A percentile compares a stretch with the other conserved stretches of the same genome.
Evolutionary conservation across 768 basidiomycete species (phyloP).

Genomic region (Naganishia vaughanmartiniae): DNA sequence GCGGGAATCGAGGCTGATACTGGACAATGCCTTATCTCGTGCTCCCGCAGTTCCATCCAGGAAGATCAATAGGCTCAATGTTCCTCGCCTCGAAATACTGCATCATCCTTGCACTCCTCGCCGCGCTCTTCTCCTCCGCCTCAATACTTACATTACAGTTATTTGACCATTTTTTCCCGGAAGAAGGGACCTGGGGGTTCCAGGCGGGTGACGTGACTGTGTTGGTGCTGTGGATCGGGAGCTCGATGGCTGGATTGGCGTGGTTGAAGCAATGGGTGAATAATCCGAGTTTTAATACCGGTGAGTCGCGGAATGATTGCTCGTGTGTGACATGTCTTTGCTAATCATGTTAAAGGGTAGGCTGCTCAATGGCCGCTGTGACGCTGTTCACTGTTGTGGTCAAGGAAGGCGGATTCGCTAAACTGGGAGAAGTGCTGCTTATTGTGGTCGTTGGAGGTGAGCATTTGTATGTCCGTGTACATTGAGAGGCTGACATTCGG

Average conservation of each 20-base stretch:
- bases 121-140: constrained; percentile 68
- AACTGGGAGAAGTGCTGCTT: constrained; percentile 69
- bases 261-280: constrained; percentile 91
- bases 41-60: constrained; percentile 77
- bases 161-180: constrained; percentile 58
- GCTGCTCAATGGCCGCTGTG: constrained; percentile 55
- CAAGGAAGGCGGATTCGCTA: constrained; percentile 79
- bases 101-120: constrained; percentile 59
- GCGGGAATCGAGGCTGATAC: neutral
- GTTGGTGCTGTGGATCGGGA: constrained; percentile 72
- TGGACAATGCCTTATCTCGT: neutral
- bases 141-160: constrained; percentile 79
- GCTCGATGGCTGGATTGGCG: constrained; percentile 74
- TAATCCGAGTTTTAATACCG: constrained; percentile 86
- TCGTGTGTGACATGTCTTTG: neutral
- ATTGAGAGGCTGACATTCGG: neutral
- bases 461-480: neutral
- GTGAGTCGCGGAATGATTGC: constrained; percentile 48
- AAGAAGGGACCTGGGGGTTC: constrained; percentile 35
- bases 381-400: constrained; percentile 82
- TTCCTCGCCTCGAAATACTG: constrained; percentile 84
- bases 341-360: constrained; percentile 33
- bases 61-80: constrained; percentile 90
- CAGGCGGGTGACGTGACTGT: constrained; percentile 68
- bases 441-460: constrained; percentile 69